Base-by-base conservation (phyloP, 2,329 filamentous ascomycete species). In the Stagonosporopsis vannaccii region DNA sequence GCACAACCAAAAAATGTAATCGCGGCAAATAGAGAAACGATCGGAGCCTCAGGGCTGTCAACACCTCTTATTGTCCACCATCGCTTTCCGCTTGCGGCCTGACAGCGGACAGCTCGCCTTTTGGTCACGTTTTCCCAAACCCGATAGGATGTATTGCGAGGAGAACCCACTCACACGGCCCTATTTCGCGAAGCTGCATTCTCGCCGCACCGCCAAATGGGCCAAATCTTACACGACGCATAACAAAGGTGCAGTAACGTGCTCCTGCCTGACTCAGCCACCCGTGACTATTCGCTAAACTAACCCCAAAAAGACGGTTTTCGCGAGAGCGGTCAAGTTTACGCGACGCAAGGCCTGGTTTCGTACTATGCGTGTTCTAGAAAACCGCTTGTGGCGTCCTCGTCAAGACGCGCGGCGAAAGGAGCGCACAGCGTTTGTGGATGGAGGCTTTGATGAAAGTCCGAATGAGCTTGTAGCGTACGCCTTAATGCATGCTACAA, bases 201-300 rank as follows among this genome's bases (percentile, higher is more conserved):
- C 20, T 51, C 53, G 53, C 41, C 48, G 53, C 42, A 51, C 47
- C 32, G 37, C 28, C 25, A 17, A 41, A n/a, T 43, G 20, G 36
- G 30, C 37, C 42, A 17, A 48, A 51, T 56, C 53, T 51, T 41
- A 56, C 48, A 35, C 13, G 36, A 37, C 32, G 53, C 43, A 51
- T 51, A 22, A 51, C 13, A 37, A 37, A 56, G 30, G 15, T 36
- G 53, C 53, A 47, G 25, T 43, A 51, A 51, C 23, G 47, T 39
- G 47, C 26, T 56, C 37, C 42, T 44, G 25, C 23, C 42, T 51
- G 53, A 51, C 53, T 51, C 47, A 56, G 53, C 53, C 48, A 56
- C 53, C 36, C 53, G 53, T 56, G 53, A 56, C 43, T 33, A 7
- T 20, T 56, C 53, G 53, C 53, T 48, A 51, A 56, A 56, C 53